Evolutionary conservation across 495 filamentous ascomycete genomes (phyloP), one percentile per base, ranked within the genome.

Genomic region (Aspergillus egyptiacus): DNA sequence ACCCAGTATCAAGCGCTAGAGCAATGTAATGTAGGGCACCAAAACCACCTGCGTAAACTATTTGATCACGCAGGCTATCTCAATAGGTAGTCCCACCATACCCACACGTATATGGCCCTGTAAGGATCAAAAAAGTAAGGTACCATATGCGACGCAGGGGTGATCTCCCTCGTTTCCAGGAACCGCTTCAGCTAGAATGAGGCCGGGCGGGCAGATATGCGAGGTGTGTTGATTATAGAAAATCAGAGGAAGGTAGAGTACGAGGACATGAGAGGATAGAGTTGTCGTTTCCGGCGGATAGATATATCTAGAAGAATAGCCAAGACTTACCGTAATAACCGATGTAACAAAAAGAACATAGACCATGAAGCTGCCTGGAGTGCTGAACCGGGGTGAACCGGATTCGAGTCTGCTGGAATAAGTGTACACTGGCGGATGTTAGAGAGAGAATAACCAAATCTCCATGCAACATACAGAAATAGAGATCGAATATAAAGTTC

Each of bases 141-240:
- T 54, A 66, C 77, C 77, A 77, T 64, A 69, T 73, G 76, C 70
- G 77, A 77, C 80, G 80, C 79, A 84, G 81, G 86, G 89, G 85
- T 84, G 76, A 85, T 96, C 87, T 96, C 77, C 91, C 91, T 95
- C 90, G 76, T 72, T 84, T 89, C 79, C 86, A 95, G 89, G 90
- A 95, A 95, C 88, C 90, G 89, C 82, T 78, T 82, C 87, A 91
- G 87, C 77, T 82, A 82, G 69, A 59, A 65, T 46, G 66, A 67
- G 78, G 77, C 89, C 90, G 87, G 80, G 80, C 89, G 91, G 88
- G 91, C 90, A 96, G 91, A 85, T 86, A 88, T 86, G 75, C 76
- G 88, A 91, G 85, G 87, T 84, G 50, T 42, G 40, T 22, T 13
- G 49, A 47, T 57, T 50, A 36, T 50, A 55, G 56, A 56, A 55